These are phyloP conservation scores for Carex pumila DNA, from an alignment of 176 grass and related monocot genomes.

Conservation along the genomic window DNA sequence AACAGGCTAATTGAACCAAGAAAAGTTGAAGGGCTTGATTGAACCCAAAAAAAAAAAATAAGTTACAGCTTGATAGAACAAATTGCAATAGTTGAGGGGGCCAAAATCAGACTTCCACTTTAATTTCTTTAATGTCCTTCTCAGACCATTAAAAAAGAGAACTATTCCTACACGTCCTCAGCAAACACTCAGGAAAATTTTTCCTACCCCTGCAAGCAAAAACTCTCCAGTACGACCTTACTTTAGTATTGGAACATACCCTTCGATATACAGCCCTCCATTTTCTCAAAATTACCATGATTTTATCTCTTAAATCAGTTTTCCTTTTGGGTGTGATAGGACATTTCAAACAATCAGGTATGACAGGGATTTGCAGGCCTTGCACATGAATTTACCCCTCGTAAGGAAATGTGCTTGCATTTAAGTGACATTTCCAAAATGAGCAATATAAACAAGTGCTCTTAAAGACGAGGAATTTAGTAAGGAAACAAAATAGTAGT, in stretches of 20 bases:
- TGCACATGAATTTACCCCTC: background rate
- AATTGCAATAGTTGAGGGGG: background rate
- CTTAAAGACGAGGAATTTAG: background rate
- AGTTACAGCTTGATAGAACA: background rate
- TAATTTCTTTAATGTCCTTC: background rate
- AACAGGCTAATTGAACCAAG: background rate
- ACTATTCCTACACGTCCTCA: background rate
- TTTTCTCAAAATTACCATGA: background rate
- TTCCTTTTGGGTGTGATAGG: background rate
- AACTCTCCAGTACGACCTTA: background rate
- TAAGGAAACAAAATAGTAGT: background rate
- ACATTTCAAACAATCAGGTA: background rate
- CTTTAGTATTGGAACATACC: background rate
- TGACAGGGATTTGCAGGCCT: background rate
- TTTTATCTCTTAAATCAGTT: background rate
- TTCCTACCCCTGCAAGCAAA: background rate
- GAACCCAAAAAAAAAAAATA: no score
- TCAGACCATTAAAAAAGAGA: background rate
- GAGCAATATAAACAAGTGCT: background rate
- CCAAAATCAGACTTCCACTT: background rate
- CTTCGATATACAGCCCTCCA: background rate
- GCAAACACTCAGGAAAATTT: background rate
- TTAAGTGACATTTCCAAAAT: slow-evolving; percentile 4
- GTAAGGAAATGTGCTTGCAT: background rate
- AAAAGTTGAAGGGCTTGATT: background rate